Evolutionary conservation across 176 grass and related monocot genomes (phyloP).

Genomic region (Phragmites australis): DNA sequence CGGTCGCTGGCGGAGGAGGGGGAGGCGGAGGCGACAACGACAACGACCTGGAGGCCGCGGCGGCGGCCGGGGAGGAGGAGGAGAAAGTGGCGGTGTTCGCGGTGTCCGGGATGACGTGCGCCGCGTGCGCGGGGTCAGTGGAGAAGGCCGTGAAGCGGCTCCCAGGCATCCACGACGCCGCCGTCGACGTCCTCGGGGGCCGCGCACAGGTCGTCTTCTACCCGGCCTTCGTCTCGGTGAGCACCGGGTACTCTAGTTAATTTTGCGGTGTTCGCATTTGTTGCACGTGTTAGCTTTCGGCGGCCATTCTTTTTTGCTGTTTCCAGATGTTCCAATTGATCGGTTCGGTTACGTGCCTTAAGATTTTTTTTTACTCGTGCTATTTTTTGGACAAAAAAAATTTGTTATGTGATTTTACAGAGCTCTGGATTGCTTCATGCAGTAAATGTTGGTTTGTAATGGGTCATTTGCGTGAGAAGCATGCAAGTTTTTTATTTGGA

Average conservation of each 20-base stretch:
- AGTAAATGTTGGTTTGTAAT: not conserved
- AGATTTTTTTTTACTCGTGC: not conserved
- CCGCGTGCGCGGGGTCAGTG: slow-evolving; percentile 84
- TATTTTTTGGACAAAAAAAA: not conserved
- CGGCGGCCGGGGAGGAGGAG: slow-evolving; percentile 35
- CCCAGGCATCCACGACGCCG: slow-evolving; percentile 80
- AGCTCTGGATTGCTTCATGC: not conserved
- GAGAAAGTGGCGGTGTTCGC: slow-evolving; percentile 58
- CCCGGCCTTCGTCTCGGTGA: slow-evolving; percentile 80
- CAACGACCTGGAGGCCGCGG: slow-evolving; percentile 51
- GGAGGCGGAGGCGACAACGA: slow-evolving; percentile 11
- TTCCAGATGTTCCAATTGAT: not conserved
- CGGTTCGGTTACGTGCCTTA: not conserved
- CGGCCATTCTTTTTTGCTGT: not conserved
- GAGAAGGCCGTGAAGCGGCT: slow-evolving; percentile 97
- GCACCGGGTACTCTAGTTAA: not conserved
- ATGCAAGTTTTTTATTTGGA: too few relatives aligned
- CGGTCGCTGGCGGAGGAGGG: not conserved
- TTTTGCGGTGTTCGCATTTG: not conserved
- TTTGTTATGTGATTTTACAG: not conserved
- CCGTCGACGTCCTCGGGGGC: slow-evolving; percentile 79
- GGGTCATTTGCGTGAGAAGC: not conserved
- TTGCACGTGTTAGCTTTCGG: not conserved
- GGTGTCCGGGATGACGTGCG: slow-evolving; percentile 81
- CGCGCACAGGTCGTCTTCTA: slow-evolving; percentile 84